Base-by-base conservation (phyloP, 2,329 filamentous ascomycete genomes). In the Colletotrichum sojae region DNA sequence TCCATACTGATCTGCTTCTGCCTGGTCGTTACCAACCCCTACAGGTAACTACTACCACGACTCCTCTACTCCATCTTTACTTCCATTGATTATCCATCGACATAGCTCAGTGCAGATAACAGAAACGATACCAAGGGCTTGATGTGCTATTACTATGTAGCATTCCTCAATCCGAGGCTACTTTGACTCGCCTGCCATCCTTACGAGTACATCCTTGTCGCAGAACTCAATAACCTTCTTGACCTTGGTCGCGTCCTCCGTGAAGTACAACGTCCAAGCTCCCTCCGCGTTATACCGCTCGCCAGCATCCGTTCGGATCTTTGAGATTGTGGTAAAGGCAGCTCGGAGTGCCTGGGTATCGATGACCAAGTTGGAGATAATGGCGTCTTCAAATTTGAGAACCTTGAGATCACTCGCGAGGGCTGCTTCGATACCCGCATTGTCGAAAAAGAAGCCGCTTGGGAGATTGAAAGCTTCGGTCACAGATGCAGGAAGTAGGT, bases 131-230 rank as follows among this genome's bases (percentile, higher is more conserved):
- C 1, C 8, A 10, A 36, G 10, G 31, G 10, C 10, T 36, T 3
- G 8, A 36, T 10, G 31, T 36, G 10, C 31, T 36, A 36, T 10
- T 36, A 36, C 31, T 36, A 6, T 9, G 6, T 8, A 10, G 6
- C 6, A 3, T 36, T 10, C 31, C 31, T 36, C 8, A 10, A 36
- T 10, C 31, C 31, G 9, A 36, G 31, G 43, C 43, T 51, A 51
- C n/a, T 8, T 6, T 1, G 48, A 51, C n/a, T 51, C 48, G 20
- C 20, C 20, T 12, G 48, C 48, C 48, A 51, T 51, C 20, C 48
- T 51, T n/a, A 51, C 2, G 20, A 25, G n/a, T 13, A 16, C 36
- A 72, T 83, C 25, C 73, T 82, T 57, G 79, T 81, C n/a, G 79
- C 79, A 13, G 79, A 80, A 9, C 74, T 82, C 15, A 78, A 48